phyloP scores from a whole-genome alignment of 305 asterid species.

The Fraxinus platypoda region DNA sequence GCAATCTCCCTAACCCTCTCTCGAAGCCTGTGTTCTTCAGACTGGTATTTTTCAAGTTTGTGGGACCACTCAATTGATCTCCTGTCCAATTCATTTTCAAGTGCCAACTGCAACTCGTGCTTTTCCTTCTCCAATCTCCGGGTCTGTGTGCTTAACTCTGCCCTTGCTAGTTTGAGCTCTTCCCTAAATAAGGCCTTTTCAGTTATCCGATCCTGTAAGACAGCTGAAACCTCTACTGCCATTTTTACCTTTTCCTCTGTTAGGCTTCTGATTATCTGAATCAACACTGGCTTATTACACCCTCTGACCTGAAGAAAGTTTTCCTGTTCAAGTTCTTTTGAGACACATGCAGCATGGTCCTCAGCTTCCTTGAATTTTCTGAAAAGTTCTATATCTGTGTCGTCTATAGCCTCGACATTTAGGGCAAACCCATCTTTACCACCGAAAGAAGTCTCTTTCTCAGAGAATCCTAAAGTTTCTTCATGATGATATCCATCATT shows the following conservation, averaged over 20 bases:
- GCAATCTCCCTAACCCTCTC: conserved; percentile 95
- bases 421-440: conserved; percentile 34
- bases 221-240: conserved; percentile 65
- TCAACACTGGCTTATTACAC: conserved; percentile 48
- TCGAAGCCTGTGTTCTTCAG: conserved; percentile 88
- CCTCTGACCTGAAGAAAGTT: conserved; percentile 53
- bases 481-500: conserved; percentile 42
- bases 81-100: conserved; percentile 89
- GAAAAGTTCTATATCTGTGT: conserved; percentile 47
- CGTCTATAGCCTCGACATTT: conserved; percentile 32
- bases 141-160: conserved; percentile 49
- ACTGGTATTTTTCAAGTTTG: conserved; percentile 80
- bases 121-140: conserved; percentile 77
- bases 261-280: conserved; percentile 59
- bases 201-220: conserved; percentile 65
- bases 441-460: conserved; percentile 37
- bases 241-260: conserved; percentile 68
- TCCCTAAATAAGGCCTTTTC: conserved; percentile 69
- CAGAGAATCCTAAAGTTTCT: conserved; percentile 40
- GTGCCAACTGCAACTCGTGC: conserved; percentile 62
- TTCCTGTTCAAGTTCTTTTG: conserved; percentile 64
- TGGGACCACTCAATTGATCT: conserved; percentile 86
- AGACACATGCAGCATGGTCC: conserved; percentile 56
- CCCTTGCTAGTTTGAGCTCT: conserved; percentile 47
- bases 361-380: conserved; percentile 68